These are phyloP conservation scores for Cymbopogon flexuosus DNA, from an alignment of 202 grass and related monocot genomes.

Conservation along the genomic window DNA sequence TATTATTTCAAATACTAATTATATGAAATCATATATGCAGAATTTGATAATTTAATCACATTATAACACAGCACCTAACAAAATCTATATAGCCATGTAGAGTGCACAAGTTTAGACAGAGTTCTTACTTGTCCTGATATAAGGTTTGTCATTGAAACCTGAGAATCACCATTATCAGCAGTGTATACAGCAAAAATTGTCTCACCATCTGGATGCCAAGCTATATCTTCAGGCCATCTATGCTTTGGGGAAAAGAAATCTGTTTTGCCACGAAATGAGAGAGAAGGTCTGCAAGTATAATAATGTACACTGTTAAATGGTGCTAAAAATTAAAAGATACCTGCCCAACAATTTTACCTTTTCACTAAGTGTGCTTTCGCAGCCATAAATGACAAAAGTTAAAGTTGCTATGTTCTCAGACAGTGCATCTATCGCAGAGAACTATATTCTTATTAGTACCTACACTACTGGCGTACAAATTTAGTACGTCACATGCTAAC, in stretches of 20 bases:
- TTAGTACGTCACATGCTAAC: background rate
- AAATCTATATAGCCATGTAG: slow-evolving; percentile 27
- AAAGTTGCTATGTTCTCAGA: background rate
- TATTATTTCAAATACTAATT: background rate
- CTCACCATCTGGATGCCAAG: slow-evolving; percentile 88
- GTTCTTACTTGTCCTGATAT: slow-evolving; percentile 77
- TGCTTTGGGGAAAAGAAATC: slow-evolving; percentile 89
- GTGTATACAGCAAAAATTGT: slow-evolving; percentile 79
- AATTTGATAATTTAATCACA: background rate
- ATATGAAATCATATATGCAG: slow-evolving; percentile 25
- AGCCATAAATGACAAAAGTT: slow-evolving; percentile 15
- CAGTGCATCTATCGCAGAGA: background rate
- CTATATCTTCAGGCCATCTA: slow-evolving; percentile 93
- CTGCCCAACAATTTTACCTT: background rate
- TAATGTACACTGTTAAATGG: slow-evolving; percentile 28
- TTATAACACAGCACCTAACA: slow-evolving; percentile 13
- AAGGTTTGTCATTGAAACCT: slow-evolving; percentile 87
- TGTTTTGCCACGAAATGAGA: slow-evolving; percentile 66
- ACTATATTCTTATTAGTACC: background rate
- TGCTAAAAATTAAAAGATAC: background rate
- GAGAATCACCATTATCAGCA: slow-evolving; percentile 74
- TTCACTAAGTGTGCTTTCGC: background rate
- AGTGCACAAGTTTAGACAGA: slow-evolving; percentile 15
- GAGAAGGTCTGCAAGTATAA: slow-evolving; percentile 50
- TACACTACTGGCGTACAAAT: background rate